Conservation (phyloP, 2,329 filamentous ascomycete species). For the Pseudogymnoascus sp. region DNA sequence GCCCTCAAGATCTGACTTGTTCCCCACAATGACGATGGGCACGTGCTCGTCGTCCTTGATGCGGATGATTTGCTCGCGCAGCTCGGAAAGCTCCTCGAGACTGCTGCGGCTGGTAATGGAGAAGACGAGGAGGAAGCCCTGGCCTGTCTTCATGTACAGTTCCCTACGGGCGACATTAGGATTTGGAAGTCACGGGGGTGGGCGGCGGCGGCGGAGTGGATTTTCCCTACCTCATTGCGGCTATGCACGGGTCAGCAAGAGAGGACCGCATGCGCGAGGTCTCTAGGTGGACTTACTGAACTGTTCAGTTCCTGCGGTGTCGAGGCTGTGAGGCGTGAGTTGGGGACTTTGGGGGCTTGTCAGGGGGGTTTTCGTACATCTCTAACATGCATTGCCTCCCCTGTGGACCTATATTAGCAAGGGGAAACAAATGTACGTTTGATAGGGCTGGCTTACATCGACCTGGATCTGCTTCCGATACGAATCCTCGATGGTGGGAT, state of each 20-base stretch:
- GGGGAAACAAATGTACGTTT: background rate
- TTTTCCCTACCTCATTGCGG: conserved; percentile 46
- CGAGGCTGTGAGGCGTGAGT: conserved; percentile 40
- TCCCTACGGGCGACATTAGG: conserved; percentile 38
- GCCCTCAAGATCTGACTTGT: conserved; percentile 67
- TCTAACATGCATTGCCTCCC: conserved; percentile 66
- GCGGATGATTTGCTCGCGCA: conserved; percentile 64
- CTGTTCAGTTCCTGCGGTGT: conserved; percentile 68
- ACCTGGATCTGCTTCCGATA: conserved; percentile 57
- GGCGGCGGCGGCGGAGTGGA: background rate
- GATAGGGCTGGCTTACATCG: conserved; percentile 46
- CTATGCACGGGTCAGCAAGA: conserved; percentile 29
- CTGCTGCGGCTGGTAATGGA: conserved; percentile 64
- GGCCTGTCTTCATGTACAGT: conserved; percentile 67
- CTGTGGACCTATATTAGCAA: conserved; percentile 31
- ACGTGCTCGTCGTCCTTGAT: conserved; percentile 66
- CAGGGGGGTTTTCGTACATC: conserved; percentile 42
- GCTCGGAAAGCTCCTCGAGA: conserved; percentile 60
- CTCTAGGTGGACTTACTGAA: conserved; percentile 49
- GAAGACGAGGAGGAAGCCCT: conserved; percentile 69
- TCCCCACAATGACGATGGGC: conserved; percentile 65
- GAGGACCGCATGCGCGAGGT: conserved; percentile 20
- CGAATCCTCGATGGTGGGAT: conserved; percentile 55
- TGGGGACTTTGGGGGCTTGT: background rate
- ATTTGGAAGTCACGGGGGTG: background rate